These are phyloP conservation scores for Zea luxurians DNA, from an alignment of 176 grass and related monocot genomes.

Conservation along the genomic window DNA sequence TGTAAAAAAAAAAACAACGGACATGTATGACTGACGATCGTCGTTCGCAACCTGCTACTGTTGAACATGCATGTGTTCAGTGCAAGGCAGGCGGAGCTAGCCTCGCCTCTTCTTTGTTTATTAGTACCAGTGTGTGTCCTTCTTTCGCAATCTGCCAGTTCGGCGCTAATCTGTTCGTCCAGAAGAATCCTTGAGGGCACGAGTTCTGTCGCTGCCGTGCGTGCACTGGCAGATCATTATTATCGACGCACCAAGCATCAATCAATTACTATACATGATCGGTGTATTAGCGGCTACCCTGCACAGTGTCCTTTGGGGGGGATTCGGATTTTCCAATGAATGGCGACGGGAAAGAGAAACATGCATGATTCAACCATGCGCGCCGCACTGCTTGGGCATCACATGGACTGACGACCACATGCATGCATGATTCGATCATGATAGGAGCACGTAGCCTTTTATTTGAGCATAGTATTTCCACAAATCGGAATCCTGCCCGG, in stretches of 20 bases:
- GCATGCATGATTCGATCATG: no score
- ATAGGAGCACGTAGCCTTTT: no score
- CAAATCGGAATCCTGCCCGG: no score
- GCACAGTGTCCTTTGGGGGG: not conserved
- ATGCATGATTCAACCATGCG: slow-evolving; percentile 1
- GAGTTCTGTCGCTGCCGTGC: not conserved
- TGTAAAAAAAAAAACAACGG: not conserved
- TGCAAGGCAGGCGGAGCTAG: no score
- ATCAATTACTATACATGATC: not conserved
- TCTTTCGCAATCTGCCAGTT: not conserved
- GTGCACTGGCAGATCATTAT: not conserved
- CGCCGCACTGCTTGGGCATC: slow-evolving; percentile 5
- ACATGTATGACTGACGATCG: no score
- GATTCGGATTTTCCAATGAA: not conserved
- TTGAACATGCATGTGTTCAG: no score
- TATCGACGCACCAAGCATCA: not conserved
- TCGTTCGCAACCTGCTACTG: no score
- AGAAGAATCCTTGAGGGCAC: not conserved
- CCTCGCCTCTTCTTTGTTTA: no score
- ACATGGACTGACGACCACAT: slow-evolving; percentile 26
- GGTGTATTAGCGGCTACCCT: not conserved
- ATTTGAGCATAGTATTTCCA: no score
- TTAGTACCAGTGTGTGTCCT: no score
- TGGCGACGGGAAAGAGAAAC: not conserved
- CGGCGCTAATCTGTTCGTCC: not conserved